Conservation (phyloP, 352 stramenopile species). For the Pythium volutum region DNA sequence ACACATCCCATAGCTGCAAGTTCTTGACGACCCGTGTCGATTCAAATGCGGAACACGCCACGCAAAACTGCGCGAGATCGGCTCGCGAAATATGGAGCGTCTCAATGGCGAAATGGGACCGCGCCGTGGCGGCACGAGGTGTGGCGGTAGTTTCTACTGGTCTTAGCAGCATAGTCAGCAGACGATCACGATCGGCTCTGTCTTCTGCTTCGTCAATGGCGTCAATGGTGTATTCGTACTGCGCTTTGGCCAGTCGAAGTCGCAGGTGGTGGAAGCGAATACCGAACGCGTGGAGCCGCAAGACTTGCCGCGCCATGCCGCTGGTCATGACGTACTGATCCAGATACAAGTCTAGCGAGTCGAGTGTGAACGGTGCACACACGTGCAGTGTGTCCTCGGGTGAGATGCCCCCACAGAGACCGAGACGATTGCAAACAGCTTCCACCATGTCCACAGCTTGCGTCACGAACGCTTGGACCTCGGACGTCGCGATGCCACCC, state of each 20-base stretch:
- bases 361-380: neutral
- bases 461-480: conserved; percentile 7
- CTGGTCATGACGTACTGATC: conserved; percentile 7
- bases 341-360: conserved; percentile 9
- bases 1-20: conserved; percentile 14
- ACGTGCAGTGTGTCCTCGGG: neutral
- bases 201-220: neutral
- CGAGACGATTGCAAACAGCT: neutral
- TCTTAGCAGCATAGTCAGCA: neutral
- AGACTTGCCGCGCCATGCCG: conserved; percentile 5
- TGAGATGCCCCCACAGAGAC: no score
- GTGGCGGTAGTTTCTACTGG: no score
- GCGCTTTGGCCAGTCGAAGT: no score
- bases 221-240: no score
- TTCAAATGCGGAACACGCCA: conserved; percentile 7
- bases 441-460: conserved; percentile 5
- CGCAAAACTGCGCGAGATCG: conserved; percentile 6
- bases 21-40: conserved; percentile 10
- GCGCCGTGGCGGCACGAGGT: no score
- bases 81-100: conserved; percentile 9
- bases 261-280: no score
- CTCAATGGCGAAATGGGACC: neutral
- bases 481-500: conserved; percentile 6
- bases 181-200: neutral
- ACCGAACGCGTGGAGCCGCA: conserved; percentile 6